A percentile compares a stretch with the other conserved stretches of the same genome.
Evolutionary conservation across 2,329 filamentous ascomycete species (phyloP).

Genomic region (Intubia oerlemansii): DNA sequence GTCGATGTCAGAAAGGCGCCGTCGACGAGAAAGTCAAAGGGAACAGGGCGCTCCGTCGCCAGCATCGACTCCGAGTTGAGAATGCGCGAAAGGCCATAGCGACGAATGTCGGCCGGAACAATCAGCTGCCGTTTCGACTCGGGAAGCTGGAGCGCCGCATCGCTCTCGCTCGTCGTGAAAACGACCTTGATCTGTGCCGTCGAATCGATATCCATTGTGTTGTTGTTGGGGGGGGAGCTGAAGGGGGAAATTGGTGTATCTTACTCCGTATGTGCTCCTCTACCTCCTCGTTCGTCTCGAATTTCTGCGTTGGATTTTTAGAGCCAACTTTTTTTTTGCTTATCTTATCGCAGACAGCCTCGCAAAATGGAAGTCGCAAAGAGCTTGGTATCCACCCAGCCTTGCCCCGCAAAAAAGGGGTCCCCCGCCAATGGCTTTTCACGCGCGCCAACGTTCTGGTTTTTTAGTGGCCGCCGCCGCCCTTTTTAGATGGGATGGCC

Average conservation of each 20-base stretch:
- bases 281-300: not conserved
- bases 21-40: slow-evolving; percentile 90
- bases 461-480: no score
- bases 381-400: slow-evolving; percentile 5
- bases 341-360: slow-evolving; percentile 5
- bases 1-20: slow-evolving; percentile 78
- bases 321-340: slow-evolving; percentile 6
- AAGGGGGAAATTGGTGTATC: no score
- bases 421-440: no score
- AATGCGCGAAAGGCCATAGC: slow-evolving; percentile 49
- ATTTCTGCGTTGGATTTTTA: slow-evolving; percentile 1
- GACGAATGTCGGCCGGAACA: slow-evolving; percentile 44
- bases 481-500: no score
- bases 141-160: slow-evolving; percentile 32
- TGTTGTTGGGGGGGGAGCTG: not conserved
- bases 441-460: no score
- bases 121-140: slow-evolving; percentile 40
- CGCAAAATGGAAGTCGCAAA: no score
- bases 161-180: slow-evolving; percentile 41
- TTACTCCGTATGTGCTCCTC: no score
- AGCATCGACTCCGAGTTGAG: slow-evolving; percentile 55
- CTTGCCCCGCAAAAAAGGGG: slow-evolving; percentile 8
- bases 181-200: slow-evolving; percentile 40
- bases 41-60: slow-evolving; percentile 44
- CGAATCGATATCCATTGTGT: not conserved